Percentiles rank a stretch among this genome's conserved stretches.
These are phyloP conservation scores for Tetrapisispora pingtungensis DNA, from an alignment of 805 yeast genomes.

Conservation along the genomic window DNA sequence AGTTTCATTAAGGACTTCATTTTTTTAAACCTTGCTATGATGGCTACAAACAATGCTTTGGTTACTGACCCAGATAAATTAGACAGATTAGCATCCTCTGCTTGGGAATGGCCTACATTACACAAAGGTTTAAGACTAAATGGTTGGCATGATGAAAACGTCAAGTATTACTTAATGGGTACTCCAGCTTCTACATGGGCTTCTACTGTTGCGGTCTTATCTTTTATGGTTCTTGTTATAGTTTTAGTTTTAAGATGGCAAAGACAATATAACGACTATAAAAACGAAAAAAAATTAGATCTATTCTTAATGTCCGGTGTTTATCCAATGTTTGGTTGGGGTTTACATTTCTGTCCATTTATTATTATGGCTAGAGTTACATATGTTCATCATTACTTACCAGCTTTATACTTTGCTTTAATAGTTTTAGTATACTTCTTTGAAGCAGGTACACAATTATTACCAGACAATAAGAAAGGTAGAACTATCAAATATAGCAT, in stretches of 20 bases:
- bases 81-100: slow-evolving; percentile 61
- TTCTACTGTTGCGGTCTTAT: slow-evolving; percentile 50
- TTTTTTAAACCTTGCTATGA: slow-evolving; percentile 73
- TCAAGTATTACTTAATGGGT: slow-evolving; percentile 62
- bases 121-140: slow-evolving; percentile 68
- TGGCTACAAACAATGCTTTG: slow-evolving; percentile 86
- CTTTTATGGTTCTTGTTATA: slow-evolving; percentile 40
- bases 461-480: slow-evolving; percentile 24
- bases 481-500: slow-evolving; percentile 21
- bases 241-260: slow-evolving; percentile 64
- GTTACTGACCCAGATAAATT: slow-evolving; percentile 67
- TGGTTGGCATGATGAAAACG: slow-evolving; percentile 58
- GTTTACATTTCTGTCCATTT: slow-evolving; percentile 66
- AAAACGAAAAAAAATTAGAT: slow-evolving; percentile 36
- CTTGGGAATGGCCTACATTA: slow-evolving; percentile 87
- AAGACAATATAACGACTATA: slow-evolving; percentile 62
- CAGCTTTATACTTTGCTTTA: slow-evolving; percentile 72
- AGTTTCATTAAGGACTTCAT: slow-evolving; percentile 66
- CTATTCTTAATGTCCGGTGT: slow-evolving; percentile 60
- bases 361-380: slow-evolving; percentile 79
- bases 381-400: slow-evolving; percentile 76
- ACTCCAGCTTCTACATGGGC: slow-evolving; percentile 75
- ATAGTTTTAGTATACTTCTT: slow-evolving; percentile 44
- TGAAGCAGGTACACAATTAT: slow-evolving; percentile 34
- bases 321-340: slow-evolving; percentile 76